Evolutionary conservation across 164 flowering plant species (phyloP), one percentile per base, ranked within the genome.

Genomic region (Brasenia schreberi): DNA sequence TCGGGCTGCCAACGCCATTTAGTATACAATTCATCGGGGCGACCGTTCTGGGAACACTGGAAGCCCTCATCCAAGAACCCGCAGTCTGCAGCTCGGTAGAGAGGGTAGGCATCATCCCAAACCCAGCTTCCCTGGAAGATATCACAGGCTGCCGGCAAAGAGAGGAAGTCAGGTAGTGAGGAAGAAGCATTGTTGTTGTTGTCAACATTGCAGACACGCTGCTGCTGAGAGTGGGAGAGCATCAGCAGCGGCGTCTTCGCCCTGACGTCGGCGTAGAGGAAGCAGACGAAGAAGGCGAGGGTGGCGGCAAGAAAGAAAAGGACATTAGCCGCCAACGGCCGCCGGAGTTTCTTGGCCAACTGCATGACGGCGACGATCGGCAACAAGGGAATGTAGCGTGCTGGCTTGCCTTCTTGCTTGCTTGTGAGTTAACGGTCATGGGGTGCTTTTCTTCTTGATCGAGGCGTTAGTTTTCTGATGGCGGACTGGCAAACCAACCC

Each of bases 1-100:
- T 68, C 87, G 23, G 98, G 98, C 62, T 94, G 97, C 98, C 98
- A 94, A 62, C 97, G 77, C 98, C 96, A 94, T 69, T 91, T 87
- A 58, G 89, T 91, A 72, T 84, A 90, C 72, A 83, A 82, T 42
- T 69, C 70, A 77, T 92, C 96, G 62, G 82, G 88, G 61, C 96
- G 76, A 1, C 98, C 90, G 77, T 87, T 85, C 68, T 88, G 91
- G 44, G 76, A 66, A 58, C 95, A 90, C 64, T 92, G 74, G 78
- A 88, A 90, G 18, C 97, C 97, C 0, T 68, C 77, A 76, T 90
- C 97, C 70, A 90, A 12, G 67, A 86, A 82, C 14, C 69, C 69
- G 66, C 95, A 90, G 79, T 82, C 84, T 68, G 60, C 82, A 4
- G 92, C 81, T 39, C 81, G 73, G 67, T 90, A 90, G 79, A 90